A percentile compares a stretch with the other conserved stretches of the same genome.
Evolutionary conservation across 805 yeast species (phyloP).

Genomic region (Nakazawaea peltata): DNA sequence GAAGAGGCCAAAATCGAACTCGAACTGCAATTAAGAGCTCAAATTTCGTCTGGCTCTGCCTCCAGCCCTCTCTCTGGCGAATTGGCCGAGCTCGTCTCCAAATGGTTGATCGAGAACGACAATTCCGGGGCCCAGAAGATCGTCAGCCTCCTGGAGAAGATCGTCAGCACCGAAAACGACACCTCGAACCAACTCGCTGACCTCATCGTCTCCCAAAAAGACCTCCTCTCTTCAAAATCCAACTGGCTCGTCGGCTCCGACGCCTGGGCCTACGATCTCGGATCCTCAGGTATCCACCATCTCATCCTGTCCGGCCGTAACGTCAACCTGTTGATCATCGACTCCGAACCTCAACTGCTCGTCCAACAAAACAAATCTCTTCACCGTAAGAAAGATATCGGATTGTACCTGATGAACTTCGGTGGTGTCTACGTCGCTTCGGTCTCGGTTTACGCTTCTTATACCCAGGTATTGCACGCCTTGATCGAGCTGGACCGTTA

Average conservation of each 20-base stretch:
- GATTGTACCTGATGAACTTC: constrained; percentile 90
- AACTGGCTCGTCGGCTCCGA: constrained; percentile 92
- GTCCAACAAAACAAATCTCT: constrained; percentile 31
- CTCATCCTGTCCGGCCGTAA: constrained; percentile 69
- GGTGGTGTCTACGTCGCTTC: constrained; percentile 89
- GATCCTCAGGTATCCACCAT: constrained; percentile 85
- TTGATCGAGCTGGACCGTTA: constrained; percentile 83
- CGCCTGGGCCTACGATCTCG: constrained; percentile 91
- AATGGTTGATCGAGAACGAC: constrained; percentile 58
- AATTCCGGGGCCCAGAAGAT: constrained; percentile 22
- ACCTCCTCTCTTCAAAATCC: constrained; percentile 38
- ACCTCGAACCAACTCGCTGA: constrained; percentile 20
- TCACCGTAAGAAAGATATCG: constrained; percentile 81
- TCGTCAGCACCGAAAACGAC: background rate
- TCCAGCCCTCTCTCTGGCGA: constrained; percentile 34
- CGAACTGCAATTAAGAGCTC: constrained; percentile 33
- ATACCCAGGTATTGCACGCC: constrained; percentile 87
- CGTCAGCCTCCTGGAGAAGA: constrained; percentile 24
- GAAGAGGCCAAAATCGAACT: constrained; percentile 44
- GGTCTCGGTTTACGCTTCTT: constrained; percentile 87
- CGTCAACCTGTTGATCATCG: constrained; percentile 79
- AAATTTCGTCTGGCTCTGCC: constrained; percentile 36
- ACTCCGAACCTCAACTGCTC: constrained; percentile 63
- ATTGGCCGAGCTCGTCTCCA: constrained; percentile 49
- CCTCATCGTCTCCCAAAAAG: constrained; percentile 36